phyloP scores from a whole-genome alignment of 768 basidiomycete species.

The Tremella yokohamensis region DNA sequence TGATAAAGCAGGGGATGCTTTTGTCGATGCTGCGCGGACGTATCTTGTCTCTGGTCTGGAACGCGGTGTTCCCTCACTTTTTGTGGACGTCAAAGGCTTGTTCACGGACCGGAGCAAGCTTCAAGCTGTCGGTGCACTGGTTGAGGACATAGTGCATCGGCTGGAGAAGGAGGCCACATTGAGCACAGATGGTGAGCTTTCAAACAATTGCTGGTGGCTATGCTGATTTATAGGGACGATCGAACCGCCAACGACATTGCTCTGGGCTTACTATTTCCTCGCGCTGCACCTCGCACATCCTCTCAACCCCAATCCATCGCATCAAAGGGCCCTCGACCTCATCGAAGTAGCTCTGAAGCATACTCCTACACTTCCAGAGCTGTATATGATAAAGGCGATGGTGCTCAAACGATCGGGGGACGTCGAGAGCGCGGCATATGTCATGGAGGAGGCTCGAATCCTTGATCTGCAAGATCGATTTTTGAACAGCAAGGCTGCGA shows the following conservation, averaged over 20 bases:
- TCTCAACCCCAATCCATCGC: constrained; percentile 36
- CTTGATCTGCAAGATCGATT: constrained; percentile 94
- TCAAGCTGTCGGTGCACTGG: constrained; percentile 66
- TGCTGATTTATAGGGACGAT: constrained; percentile 35
- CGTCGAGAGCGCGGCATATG: constrained; percentile 64
- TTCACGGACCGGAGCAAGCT: constrained; percentile 68
- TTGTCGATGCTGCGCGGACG: constrained; percentile 61
- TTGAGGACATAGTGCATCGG: constrained; percentile 56
- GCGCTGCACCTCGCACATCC: constrained; percentile 66
- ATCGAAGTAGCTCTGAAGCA: constrained; percentile 69
- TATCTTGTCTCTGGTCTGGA: constrained; percentile 70
- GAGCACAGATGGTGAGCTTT: constrained; percentile 35
- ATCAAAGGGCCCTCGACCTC: constrained; percentile 51
- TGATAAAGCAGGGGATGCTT: constrained; percentile 60
- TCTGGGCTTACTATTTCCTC: constrained; percentile 95
- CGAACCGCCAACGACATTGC: constrained; percentile 72
- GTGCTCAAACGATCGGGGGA: constrained; percentile 85
- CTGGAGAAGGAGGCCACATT: constrained; percentile 34
- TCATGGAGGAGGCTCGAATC: constrained; percentile 73
- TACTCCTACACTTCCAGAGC: constrained; percentile 89
- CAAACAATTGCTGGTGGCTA: not conserved
- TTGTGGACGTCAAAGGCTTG: constrained; percentile 82
- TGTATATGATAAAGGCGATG: constrained; percentile 75
- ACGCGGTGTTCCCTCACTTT: constrained; percentile 88
- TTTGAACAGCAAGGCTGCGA: constrained; percentile 87